Conservation (phyloP, 2,329 filamentous ascomycete genomes). For the Aphanoascus verrucosus region DNA sequence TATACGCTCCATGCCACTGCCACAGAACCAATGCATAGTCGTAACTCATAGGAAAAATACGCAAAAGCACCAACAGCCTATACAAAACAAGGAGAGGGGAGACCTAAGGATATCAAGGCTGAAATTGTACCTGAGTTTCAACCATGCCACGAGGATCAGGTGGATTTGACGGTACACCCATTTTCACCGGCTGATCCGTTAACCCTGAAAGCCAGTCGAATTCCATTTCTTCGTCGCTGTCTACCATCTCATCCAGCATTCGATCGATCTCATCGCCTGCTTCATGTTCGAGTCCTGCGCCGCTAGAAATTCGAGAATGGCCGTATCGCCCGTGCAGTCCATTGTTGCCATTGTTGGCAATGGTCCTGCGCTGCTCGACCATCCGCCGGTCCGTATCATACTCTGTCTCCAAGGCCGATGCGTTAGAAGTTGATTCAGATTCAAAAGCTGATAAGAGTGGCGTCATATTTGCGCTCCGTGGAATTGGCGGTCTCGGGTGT, state of each 20-base stretch:
- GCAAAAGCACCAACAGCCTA: background rate
- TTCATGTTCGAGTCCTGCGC: conserved; percentile 14
- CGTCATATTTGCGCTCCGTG: conserved; percentile 7
- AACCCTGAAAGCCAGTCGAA: conserved; percentile 13
- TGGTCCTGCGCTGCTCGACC: background rate
- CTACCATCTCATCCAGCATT: conserved; percentile 22
- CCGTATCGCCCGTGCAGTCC: conserved; percentile 11
- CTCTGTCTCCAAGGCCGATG: conserved; percentile 16
- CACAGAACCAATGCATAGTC: conserved; percentile 2
- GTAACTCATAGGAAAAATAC: background rate
- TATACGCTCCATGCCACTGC: background rate
- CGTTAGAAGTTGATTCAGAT: conserved; percentile 15
- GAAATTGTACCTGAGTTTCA: background rate
- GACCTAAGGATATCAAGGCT: conserved; percentile 3
- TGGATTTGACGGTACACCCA: background rate
- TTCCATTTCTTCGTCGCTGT: conserved; percentile 21
- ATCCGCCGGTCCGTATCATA: background rate
- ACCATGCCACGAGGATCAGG: background rate
- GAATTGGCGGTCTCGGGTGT: conserved; percentile 13
- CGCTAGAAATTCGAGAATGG: background rate
- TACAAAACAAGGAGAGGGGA: conserved; percentile 3
- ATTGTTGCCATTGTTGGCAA: conserved; percentile 18
- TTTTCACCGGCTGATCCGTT: background rate
- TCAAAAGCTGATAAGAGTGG: conserved; percentile 11
- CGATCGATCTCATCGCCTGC: conserved; percentile 23